These are phyloP conservation scores for Phlebiopsis flavidoalba DNA, from an alignment of 768 basidiomycete species.

Conservation along the genomic window DNA sequence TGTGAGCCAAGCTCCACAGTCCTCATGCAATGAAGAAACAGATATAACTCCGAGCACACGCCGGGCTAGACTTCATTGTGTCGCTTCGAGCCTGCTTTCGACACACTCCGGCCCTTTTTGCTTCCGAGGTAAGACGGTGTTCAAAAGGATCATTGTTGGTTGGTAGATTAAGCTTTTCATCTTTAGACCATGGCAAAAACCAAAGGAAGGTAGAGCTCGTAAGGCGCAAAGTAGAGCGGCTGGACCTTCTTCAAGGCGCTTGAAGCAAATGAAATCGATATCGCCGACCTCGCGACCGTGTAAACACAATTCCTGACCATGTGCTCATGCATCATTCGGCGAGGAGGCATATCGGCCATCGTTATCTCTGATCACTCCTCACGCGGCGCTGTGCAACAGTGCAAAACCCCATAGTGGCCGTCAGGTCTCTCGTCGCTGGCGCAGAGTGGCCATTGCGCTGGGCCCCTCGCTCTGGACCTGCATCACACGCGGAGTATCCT, in stretches of 20 bases:
- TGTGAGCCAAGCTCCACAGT: too few relatives aligned
- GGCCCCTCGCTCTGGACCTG: neutral
- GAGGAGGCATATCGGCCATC: neutral
- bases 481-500: neutral
- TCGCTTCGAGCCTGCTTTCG: too few relatives aligned
- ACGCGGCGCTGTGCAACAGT: neutral
- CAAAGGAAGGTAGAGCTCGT: too few relatives aligned
- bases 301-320: neutral
- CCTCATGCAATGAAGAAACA: too few relatives aligned
- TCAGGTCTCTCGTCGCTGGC: neutral
- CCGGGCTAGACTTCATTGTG: too few relatives aligned
- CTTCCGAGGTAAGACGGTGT: too few relatives aligned
- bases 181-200: too few relatives aligned
- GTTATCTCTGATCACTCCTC: neutral
- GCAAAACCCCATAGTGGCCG: neutral
- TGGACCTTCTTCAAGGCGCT: neutral
- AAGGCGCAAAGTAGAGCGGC: too few relatives aligned
- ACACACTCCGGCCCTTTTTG: too few relatives aligned
- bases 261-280: neutral
- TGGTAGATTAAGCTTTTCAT: too few relatives aligned
- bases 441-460: neutral
- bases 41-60: too few relatives aligned
- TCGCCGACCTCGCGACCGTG: neutral
- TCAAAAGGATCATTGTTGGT: too few relatives aligned
- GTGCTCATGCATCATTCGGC: neutral